Evolutionary conservation across 1,139 yeast genomes (phyloP).

Genomic region (Hyphopichia burtonii): DNA sequence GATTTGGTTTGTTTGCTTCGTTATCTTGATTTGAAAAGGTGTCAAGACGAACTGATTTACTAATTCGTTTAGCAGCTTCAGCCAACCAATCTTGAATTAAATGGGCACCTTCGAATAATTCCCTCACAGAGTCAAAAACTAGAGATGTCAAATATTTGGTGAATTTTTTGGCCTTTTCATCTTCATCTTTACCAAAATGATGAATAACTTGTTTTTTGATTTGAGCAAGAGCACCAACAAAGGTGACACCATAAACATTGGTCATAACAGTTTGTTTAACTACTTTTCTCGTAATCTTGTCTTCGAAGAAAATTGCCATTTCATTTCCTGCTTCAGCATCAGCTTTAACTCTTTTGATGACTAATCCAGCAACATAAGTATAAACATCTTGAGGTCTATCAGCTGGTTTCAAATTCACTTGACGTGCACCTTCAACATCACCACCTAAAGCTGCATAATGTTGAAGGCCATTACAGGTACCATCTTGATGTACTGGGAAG

Average conservation of each 20-base stretch:
- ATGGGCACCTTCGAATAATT: conserved; percentile 90
- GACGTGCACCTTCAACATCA: conserved; percentile 89
- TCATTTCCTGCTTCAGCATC: conserved; percentile 60
- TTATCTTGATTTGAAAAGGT: conserved; percentile 30
- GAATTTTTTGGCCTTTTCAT: conserved; percentile 39
- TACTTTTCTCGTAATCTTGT: conserved; percentile 76
- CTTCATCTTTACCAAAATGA: conserved; percentile 42
- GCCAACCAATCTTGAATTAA: conserved; percentile 96
- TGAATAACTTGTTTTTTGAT: conserved; percentile 63
- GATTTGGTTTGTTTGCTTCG: conserved; percentile 48
- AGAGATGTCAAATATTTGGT: conserved; percentile 72
- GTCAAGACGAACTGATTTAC: conserved; percentile 75
- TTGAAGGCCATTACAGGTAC: conserved; percentile 95
- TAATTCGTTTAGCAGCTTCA: conserved; percentile 76
- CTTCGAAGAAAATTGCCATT: conserved; percentile 54
- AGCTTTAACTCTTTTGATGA: conserved; percentile 53
- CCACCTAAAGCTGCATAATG: conserved; percentile 99
- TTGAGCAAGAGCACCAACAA: conserved; percentile 89
- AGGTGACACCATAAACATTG: conserved; percentile 96
- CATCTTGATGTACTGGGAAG: conserved; percentile 95
- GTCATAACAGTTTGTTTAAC: conserved; percentile 99
- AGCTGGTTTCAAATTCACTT: conserved; percentile 82
- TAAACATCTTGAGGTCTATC: conserved; percentile 92
- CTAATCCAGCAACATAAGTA: conserved; percentile 75
- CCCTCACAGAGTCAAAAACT: conserved; percentile 82